Base-by-base conservation (phyloP, 139 green algal genomes). In the Micractinium sp. region DNA sequence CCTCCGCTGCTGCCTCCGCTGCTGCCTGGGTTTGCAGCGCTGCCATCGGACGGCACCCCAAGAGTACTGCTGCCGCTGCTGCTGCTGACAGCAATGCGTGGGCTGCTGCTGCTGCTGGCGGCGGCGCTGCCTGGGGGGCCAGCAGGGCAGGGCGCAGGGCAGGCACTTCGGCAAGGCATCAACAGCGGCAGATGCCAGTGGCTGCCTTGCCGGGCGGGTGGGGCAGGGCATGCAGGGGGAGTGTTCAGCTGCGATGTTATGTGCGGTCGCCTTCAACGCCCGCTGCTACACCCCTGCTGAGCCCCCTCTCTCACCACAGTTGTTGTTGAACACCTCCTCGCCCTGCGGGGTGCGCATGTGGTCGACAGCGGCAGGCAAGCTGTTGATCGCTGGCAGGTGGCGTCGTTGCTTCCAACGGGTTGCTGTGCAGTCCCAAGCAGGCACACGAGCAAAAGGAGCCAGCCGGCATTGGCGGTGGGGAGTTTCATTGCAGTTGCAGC, bases 271-370 rank as follows among this genome's bases (percentile, higher is more conserved):
- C 14, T 71, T 71, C 63, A 25, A 3, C 63, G 63, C 63, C 63
- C 25, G 23, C 67, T 75, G 67, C 25, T 33, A 22, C 67, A 9
- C 47, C 1, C 25, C 63, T 73, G 67, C 25, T 75, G 20, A 71
- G 20, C 7, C 63, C 60, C 63, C 63, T 71, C 63, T 16, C 91
- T 53, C 69, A 95, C 93, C 93, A 81, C 94, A 96, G 89, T 95
- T 96, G 87, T 82, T 90, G 13, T 93, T 92, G 89, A 96, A 96
- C 7, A 95, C 86, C 39, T 90, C 90, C 20, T 85, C 66, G 35
- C 90, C 74, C 74, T 80, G 33, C 74, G 53, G n/a, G 20, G 20
- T 31, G 63, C 12, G 63, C 20, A 71, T 71, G 47, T 56, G 47
- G 47, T 56, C 47, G 9, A 9, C 7, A 56, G 9, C 47, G 47